These are phyloP conservation scores for Hyaloscypha hepaticicola DNA, from an alignment of 495 filamentous ascomycete species.

Conservation along the genomic window DNA sequence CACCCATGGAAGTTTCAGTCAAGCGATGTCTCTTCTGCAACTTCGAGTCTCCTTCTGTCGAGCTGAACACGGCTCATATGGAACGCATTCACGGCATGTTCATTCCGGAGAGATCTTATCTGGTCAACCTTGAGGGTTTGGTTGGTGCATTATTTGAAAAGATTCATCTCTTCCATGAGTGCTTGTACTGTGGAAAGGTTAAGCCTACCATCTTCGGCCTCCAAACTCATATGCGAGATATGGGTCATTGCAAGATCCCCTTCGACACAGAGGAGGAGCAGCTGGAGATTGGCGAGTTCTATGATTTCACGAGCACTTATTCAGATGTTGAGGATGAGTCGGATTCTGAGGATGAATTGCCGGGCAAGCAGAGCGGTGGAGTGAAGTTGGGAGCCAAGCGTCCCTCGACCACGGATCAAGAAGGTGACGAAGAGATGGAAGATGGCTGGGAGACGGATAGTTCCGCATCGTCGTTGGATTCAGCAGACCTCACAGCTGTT, in stretches of 20 bases:
- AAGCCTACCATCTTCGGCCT: slow-evolving; percentile 71
- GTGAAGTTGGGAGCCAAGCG: slow-evolving; percentile 57
- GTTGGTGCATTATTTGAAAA: slow-evolving; percentile 74
- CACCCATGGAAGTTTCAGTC: slow-evolving; percentile 44
- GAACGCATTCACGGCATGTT: slow-evolving; percentile 91
- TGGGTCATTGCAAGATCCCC: slow-evolving; percentile 93
- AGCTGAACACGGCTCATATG: slow-evolving; percentile 84
- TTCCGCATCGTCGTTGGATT: slow-evolving; percentile 77
- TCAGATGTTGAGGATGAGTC: slow-evolving; percentile 70
- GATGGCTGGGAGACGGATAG: slow-evolving; percentile 94
- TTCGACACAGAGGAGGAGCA: slow-evolving; percentile 89
- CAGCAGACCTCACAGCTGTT: slow-evolving; percentile 68
- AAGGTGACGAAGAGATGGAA: slow-evolving; percentile 50
- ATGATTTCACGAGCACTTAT: slow-evolving; percentile 95
- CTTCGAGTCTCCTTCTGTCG: slow-evolving; percentile 66
- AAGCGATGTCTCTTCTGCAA: slow-evolving; percentile 90
- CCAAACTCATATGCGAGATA: slow-evolving; percentile 96
- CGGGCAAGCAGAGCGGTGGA: slow-evolving; percentile 46
- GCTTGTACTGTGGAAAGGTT: slow-evolving; percentile 79
- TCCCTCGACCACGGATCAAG: slow-evolving; percentile 42
- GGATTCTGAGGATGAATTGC: slow-evolving; percentile 44
- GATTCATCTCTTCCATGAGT: slow-evolving; percentile 72
- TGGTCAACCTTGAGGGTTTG: slow-evolving; percentile 79
- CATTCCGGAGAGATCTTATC: slow-evolving; percentile 80
- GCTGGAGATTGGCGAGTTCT: slow-evolving; percentile 94